Evolutionary conservation across 164 flowering plant species (phyloP).

Genomic region (Buxus sempervirens): DNA sequence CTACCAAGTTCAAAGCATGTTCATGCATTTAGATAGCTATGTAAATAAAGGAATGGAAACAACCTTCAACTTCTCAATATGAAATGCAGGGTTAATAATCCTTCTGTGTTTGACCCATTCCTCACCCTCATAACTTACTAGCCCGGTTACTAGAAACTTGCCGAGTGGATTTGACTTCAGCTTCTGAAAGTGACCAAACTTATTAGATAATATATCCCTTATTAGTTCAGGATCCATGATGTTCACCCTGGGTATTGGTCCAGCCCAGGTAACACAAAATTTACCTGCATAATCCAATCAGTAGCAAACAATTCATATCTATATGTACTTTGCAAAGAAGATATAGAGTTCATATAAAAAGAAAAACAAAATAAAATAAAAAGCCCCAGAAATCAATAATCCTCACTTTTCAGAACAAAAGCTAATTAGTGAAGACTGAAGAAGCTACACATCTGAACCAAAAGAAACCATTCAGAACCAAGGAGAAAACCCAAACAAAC

Average conservation of each 20-base stretch:
- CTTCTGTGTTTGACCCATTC: constrained; percentile 53
- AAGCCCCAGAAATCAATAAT: no score
- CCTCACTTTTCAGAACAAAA: no score
- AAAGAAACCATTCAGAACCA: no score
- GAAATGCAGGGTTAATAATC: constrained; percentile 53
- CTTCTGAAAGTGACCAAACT: constrained; percentile 25
- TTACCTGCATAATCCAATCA: constrained; percentile 28
- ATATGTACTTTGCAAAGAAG: no score
- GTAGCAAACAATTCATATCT: not conserved
- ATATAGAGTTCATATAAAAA: no score
- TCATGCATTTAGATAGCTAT: not conserved
- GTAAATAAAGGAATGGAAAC: not conserved
- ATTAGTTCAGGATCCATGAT: constrained; percentile 37
- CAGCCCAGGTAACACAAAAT: constrained; percentile 35
- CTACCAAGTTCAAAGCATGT: not conserved
- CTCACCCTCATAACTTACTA: constrained; percentile 29
- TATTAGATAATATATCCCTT: constrained; percentile 28
- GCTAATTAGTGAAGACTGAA: no score
- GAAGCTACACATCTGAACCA: no score
- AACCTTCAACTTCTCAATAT: constrained; percentile 53
- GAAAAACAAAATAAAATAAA: no score
- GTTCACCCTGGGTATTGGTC: constrained; percentile 30
- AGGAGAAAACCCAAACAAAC: no score
- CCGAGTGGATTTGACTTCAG: constrained; percentile 15
- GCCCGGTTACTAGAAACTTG: constrained; percentile 19